A percentile compares a stretch with the other conserved stretches of the same genome.
Evolutionary conservation across 2,329 filamentous ascomycete genomes (phyloP).

Genomic region (Scedosporium minutisporum): DNA sequence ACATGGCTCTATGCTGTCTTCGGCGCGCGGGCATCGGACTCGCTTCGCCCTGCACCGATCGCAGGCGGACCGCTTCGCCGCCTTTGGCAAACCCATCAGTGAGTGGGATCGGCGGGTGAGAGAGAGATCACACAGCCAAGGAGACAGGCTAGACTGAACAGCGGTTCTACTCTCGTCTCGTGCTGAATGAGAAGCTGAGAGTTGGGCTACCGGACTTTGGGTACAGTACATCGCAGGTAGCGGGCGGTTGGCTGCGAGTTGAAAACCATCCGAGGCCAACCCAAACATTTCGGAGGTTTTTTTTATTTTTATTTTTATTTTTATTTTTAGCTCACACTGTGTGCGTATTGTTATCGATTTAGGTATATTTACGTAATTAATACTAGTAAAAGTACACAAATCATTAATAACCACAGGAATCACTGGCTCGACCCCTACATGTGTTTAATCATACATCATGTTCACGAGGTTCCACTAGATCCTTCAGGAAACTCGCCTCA

Average conservation of each 20-base stretch:
- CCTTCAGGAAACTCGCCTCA: too few species aligned
- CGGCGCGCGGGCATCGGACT: slow-evolving; percentile 13
- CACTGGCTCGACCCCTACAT: too few species aligned
- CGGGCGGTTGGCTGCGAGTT: neutral
- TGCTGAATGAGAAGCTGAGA: neutral
- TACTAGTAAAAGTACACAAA: neutral
- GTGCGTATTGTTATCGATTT: neutral
- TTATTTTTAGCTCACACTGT: neutral
- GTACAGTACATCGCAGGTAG: neutral
- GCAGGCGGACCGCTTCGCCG: slow-evolving; percentile 14
- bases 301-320: too few species aligned
- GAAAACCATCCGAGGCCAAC: neutral
- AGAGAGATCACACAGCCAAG: neutral
- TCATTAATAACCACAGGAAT: too few species aligned
- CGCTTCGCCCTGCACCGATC: slow-evolving; percentile 15
- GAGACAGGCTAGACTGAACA: neutral
- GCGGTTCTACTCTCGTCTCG: neutral
- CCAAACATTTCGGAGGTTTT: neutral
- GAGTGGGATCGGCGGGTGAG: neutral
- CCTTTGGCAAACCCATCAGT: neutral
- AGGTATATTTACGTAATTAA: neutral
- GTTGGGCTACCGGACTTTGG: neutral
- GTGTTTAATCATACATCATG: too few species aligned
- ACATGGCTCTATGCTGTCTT: slow-evolving; percentile 12
- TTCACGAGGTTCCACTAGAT: too few species aligned